These are phyloP conservation scores for Achaetomiella virescens DNA, from an alignment of 495 filamentous ascomycete genomes.

Conservation along the genomic window DNA sequence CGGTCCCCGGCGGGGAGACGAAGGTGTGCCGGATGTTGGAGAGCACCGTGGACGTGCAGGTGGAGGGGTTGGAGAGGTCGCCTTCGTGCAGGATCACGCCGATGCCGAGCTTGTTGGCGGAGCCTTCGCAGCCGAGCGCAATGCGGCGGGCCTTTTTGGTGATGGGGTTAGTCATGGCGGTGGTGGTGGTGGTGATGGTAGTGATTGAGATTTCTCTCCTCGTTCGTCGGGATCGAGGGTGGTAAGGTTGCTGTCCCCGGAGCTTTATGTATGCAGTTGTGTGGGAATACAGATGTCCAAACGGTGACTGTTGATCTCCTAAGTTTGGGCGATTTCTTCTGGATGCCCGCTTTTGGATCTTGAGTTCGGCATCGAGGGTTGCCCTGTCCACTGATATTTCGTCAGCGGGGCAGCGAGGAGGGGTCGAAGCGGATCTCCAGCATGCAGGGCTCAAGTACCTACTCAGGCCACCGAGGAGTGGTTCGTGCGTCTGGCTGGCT, in stretches of 20 bases:
- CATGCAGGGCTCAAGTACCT: slow-evolving; percentile 3
- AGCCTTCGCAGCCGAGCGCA: slow-evolving; percentile 90
- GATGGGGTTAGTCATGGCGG: slow-evolving; percentile 10
- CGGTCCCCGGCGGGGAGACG: slow-evolving; percentile 82
- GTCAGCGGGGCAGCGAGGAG: slow-evolving; percentile 21
- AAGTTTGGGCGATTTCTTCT: too few species aligned
- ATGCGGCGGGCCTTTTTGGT: slow-evolving; percentile 43
- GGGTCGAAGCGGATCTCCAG: background rate
- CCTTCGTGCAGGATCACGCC: slow-evolving; percentile 79
- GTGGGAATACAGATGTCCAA: too few species aligned
- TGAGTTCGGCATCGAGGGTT: too few species aligned
- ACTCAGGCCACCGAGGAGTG: background rate
- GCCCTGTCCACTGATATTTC: slow-evolving; percentile 8
- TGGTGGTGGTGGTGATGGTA: background rate
- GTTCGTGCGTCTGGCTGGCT: slow-evolving; percentile 15
- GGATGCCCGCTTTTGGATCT: too few species aligned
- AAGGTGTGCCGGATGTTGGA: slow-evolving; percentile 94
- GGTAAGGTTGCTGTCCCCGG: background rate
- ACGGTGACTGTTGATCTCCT: too few species aligned
- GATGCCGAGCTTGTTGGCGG: slow-evolving; percentile 94
- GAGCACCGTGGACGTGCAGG: slow-evolving; percentile 65
- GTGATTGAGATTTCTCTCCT: too few species aligned
- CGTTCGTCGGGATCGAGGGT: background rate
- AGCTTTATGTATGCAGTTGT: too few species aligned
- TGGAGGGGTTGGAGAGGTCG: slow-evolving; percentile 30